Conservation (phyloP, 805 yeast species). For the Myxozyma melibiosi region DNA sequence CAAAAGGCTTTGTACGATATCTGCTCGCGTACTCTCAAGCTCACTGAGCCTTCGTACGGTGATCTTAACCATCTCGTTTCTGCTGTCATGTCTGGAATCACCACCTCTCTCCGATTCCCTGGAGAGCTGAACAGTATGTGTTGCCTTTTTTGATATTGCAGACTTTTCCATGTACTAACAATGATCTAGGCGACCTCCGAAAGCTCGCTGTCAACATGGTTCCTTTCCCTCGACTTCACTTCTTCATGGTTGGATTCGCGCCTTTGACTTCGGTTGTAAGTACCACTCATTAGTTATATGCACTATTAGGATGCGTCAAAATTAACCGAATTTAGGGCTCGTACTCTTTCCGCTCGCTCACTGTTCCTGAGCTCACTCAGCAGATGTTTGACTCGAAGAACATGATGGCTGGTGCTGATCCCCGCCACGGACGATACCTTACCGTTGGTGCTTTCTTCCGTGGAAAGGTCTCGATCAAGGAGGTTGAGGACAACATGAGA, state of each 20-base stretch:
- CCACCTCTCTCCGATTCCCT: constrained; percentile 92
- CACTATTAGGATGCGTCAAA: too few relatives aligned
- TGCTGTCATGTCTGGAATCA: constrained; percentile 93
- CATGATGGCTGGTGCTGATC: constrained; percentile 96
- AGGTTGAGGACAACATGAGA: constrained; percentile 92
- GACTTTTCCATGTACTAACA: background rate
- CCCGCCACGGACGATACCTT: constrained; percentile 87
- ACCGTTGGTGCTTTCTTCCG: constrained; percentile 94
- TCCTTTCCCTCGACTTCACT: constrained; percentile 95
- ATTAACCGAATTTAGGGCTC: constrained; percentile 56
- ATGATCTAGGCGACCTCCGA: constrained; percentile 69
- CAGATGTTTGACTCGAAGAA: constrained; percentile 91
- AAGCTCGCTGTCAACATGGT: constrained; percentile 92
- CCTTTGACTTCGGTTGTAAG: constrained; percentile 67
- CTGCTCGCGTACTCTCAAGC: constrained; percentile 80
- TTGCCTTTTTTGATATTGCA: background rate
- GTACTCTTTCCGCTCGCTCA: constrained; percentile 78
- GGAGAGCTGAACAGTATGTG: constrained; percentile 72
- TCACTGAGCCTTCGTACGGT: constrained; percentile 73
- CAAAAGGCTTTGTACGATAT: constrained; percentile 75
- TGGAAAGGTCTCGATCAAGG: constrained; percentile 90
- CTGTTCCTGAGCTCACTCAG: constrained; percentile 92
- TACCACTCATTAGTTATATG: too few relatives aligned
- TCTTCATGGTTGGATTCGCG: constrained; percentile 94
- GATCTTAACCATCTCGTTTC: constrained; percentile 86